Conservation (phyloP, 345 rosid species). For the Crucihimalaya himalaica region DNA sequence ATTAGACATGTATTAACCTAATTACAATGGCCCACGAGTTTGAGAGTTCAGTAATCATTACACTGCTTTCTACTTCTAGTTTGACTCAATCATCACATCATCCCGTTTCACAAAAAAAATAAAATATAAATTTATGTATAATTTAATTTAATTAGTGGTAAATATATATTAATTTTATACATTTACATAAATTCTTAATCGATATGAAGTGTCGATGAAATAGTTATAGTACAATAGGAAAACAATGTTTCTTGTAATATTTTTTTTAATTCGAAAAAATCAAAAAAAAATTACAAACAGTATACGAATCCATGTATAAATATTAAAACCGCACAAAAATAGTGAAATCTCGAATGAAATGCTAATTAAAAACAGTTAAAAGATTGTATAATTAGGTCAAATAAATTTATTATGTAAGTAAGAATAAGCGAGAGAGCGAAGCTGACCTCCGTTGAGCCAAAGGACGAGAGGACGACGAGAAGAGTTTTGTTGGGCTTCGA, state of each 20-base stretch:
- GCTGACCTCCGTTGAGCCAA: slow-evolving; percentile 77
- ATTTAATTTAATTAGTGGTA: not conserved
- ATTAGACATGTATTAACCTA: not conserved
- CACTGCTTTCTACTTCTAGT: too few relatives aligned
- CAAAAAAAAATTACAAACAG: too few relatives aligned
- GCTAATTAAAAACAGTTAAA: not conserved
- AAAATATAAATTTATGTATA: too few relatives aligned
- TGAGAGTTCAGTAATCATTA: not conserved
- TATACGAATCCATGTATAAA: too few relatives aligned
- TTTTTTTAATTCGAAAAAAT: too few relatives aligned
- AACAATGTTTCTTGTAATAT: not conserved
- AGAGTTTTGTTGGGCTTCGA: slow-evolving; percentile 49
- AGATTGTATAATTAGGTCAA: not conserved
- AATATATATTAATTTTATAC: too few relatives aligned
- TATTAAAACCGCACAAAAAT: too few relatives aligned
- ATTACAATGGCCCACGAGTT: not conserved
- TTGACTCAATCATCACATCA: too few relatives aligned
- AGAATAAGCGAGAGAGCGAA: not conserved
- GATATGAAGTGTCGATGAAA: not conserved
- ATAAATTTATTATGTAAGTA: not conserved
- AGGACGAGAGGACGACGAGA: slow-evolving; percentile 60
- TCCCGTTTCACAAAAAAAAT: too few relatives aligned
- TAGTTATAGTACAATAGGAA: too few relatives aligned
- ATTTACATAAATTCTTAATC: too few relatives aligned
- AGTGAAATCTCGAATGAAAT: not conserved